Percentiles rank a stretch among this genome's conserved stretches.
Evolutionary conservation across 2,329 filamentous ascomycete genomes (phyloP).

Genomic region (Chalara sp.): DNA sequence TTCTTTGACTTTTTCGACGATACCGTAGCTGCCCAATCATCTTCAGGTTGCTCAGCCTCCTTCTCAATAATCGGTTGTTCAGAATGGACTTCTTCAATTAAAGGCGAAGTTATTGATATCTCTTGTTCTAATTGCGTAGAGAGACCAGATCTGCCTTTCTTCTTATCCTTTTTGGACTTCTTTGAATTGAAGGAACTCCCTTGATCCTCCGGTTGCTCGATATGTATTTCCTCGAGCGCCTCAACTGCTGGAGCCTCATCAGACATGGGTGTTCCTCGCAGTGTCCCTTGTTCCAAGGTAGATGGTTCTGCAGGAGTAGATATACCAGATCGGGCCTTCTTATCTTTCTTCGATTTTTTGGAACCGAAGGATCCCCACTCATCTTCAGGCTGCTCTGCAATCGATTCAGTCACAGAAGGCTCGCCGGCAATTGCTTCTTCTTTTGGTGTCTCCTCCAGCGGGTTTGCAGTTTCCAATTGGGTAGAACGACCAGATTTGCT

Average conservation of each 20-base stretch:
- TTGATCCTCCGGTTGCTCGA: conserved; percentile 6
- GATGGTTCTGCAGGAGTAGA: conserved; percentile 10
- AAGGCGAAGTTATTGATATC: neutral
- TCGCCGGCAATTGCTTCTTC: too few species aligned
- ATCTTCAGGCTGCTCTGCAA: conserved; percentile 22
- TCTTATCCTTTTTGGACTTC: conserved; percentile 17
- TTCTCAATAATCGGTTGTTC: too few species aligned
- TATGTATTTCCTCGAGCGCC: neutral
- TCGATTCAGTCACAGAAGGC: too few species aligned
- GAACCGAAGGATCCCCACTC: conserved; percentile 19
- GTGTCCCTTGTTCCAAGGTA: neutral
- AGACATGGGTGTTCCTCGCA: neutral
- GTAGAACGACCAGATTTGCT: conserved; percentile 6
- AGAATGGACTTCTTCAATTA: conserved; percentile 4
- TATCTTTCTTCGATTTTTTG: conserved; percentile 24
- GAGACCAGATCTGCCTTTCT: conserved; percentile 13
- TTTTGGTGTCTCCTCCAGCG: too few species aligned
- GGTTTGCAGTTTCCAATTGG: neutral
- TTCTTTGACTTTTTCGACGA: conserved; percentile 13
- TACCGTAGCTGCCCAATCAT: conserved; percentile 7
- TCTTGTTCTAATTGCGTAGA: conserved; percentile 11
- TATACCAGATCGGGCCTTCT: conserved; percentile 13
- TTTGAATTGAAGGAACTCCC: conserved; percentile 4
- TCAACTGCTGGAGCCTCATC: conserved; percentile 3
- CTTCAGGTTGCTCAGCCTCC: neutral